Percentiles rank a stretch among this genome's conserved stretches.
phyloP scores from a whole-genome alignment of 2,329 filamentous ascomycete genomes.

The Coniochaeta prunicola region DNA sequence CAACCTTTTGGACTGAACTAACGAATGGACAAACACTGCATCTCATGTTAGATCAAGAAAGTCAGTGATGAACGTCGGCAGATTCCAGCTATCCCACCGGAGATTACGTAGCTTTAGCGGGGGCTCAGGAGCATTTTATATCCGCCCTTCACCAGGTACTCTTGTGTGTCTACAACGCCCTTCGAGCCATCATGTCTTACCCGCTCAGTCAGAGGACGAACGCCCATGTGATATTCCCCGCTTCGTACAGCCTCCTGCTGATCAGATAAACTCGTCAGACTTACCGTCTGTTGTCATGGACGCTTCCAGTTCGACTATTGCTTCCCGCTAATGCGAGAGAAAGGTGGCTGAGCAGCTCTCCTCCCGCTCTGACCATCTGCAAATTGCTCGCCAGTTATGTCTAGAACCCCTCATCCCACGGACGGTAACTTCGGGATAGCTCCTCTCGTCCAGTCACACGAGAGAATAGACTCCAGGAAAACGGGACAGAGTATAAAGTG shows the following conservation, averaged over 20 bases:
- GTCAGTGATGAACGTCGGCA: too few relatives aligned
- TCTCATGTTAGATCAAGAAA: too few relatives aligned
- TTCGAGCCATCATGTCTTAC: neutral
- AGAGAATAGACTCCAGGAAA: neutral
- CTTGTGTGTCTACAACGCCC: neutral
- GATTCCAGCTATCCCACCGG: too few relatives aligned
- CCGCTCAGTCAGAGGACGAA: neutral
- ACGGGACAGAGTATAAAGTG: neutral
- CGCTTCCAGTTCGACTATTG: neutral
- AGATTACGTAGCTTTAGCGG: too few relatives aligned
- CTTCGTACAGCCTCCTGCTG: neutral
- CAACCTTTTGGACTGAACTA: too few relatives aligned
- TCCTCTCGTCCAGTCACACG: neutral
- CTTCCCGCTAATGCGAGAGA: neutral
- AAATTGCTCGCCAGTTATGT: neutral
- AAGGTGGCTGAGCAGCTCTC: neutral
- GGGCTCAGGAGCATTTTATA: neutral
- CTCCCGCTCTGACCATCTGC: neutral
- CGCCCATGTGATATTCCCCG: neutral
- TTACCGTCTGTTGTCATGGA: neutral
- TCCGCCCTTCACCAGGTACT: neutral
- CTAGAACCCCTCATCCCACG: neutral
- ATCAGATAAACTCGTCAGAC: neutral
- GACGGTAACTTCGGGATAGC: neutral
- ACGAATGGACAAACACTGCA: too few relatives aligned